phyloP scores from a whole-genome alignment of 2,329 filamentous ascomycete genomes.

The Neofusicoccum parvum region DNA sequence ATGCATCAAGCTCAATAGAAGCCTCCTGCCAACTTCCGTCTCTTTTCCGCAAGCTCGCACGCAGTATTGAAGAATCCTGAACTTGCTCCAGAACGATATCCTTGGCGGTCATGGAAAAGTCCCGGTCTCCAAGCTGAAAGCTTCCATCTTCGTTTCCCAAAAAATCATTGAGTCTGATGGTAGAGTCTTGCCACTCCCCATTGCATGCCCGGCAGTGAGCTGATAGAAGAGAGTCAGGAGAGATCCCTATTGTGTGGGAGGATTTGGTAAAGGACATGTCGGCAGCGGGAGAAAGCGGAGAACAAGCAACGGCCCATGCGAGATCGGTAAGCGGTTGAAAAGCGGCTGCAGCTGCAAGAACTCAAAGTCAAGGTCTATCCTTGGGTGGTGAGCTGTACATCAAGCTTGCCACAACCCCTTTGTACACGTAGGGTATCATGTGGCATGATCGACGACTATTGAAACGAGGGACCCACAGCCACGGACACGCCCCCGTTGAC shows the following conservation, averaged over 20 bases:
- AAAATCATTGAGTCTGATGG: slow-evolving; percentile 2
- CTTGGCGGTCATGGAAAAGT: slow-evolving; percentile 9
- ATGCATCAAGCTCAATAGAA: neutral
- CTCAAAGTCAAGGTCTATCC: neutral
- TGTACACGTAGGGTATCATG: slow-evolving; percentile 17
- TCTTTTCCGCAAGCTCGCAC: neutral
- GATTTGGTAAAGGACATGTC: slow-evolving; percentile 11
- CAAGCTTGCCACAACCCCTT: slow-evolving; percentile 6
- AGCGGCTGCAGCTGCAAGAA: neutral
- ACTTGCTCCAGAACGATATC: neutral
- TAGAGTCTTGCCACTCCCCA: slow-evolving; percentile 1
- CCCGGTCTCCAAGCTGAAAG: slow-evolving; percentile 7
- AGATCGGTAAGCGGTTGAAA: slow-evolving; percentile 1
- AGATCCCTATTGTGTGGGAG: neutral
- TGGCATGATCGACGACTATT: slow-evolving; percentile 17
- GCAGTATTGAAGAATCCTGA: neutral
- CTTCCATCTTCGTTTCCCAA: neutral
- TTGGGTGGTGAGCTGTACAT: slow-evolving; percentile 1
- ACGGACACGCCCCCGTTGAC: neutral
- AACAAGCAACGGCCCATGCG: neutral
- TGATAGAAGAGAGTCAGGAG: neutral
- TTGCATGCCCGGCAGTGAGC: neutral
- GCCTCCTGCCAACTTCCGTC: slow-evolving; percentile 2
- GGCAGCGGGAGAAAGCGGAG: neutral
- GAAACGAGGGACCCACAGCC: slow-evolving; percentile 7